A percentile compares a stretch with the other conserved stretches of the same genome.
phyloP scores from a whole-genome alignment of 129 eudicot genomes.

The Logfia minima region DNA sequence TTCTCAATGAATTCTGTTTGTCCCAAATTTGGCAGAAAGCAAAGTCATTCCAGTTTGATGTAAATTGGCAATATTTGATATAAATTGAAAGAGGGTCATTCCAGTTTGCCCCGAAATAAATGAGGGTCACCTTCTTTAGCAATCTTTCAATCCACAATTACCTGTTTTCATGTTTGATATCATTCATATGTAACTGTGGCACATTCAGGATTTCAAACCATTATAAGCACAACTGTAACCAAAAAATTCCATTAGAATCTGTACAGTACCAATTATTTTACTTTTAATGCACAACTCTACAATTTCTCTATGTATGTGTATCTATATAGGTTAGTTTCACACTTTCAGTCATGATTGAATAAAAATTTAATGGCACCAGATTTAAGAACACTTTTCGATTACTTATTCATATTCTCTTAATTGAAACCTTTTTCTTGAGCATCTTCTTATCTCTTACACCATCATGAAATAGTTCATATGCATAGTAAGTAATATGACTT shows the following conservation, averaged over 20 bases:
- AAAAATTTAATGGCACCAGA: neutral
- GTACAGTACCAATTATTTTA: neutral
- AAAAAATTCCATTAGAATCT: no score
- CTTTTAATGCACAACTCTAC: neutral
- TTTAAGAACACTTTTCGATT: neutral
- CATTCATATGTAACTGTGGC: neutral
- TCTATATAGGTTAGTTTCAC: neutral
- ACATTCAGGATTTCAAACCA: neutral
- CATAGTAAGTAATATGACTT: conserved; percentile 71
- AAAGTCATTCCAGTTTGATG: neutral
- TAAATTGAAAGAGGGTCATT: no score
- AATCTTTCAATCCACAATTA: neutral
- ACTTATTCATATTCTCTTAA: conserved; percentile 19
- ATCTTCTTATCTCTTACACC: conserved; percentile 83
- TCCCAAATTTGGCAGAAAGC: no score
- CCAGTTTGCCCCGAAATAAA: neutral
- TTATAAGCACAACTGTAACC: no score
- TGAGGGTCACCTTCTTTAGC: neutral
- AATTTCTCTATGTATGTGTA: neutral
- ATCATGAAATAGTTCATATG: conserved; percentile 81
- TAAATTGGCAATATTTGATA: no score
- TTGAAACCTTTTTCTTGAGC: conserved; percentile 39
- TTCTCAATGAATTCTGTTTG: neutral
- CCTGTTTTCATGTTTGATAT: neutral
- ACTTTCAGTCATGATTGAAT: neutral